These are phyloP conservation scores for Trichoderma virens DNA, from an alignment of 495 filamentous ascomycete species.

Conservation along the genomic window DNA sequence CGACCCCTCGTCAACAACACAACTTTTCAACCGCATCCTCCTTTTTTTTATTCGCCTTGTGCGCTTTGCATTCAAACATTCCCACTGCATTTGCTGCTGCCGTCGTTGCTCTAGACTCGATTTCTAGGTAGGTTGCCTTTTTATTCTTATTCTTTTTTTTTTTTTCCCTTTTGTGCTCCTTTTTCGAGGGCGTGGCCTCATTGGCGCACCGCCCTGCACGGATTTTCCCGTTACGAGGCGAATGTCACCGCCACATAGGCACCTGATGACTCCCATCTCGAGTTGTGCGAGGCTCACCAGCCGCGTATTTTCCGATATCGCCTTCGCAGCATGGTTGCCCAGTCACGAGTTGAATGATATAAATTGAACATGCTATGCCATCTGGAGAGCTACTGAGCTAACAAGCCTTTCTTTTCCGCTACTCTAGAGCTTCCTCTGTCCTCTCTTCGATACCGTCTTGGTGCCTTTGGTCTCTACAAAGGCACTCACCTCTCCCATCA, in stretches of 20 bases:
- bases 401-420: neutral
- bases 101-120: neutral
- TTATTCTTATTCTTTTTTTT: neutral
- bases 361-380: too few relatives aligned
- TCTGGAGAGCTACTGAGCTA: neutral
- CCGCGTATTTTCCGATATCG: neutral
- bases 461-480: constrained; percentile 68
- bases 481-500: constrained; percentile 49
- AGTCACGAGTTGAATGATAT: too few relatives aligned
- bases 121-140: constrained; percentile 6
- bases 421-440: constrained; percentile 4
- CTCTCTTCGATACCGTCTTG: constrained; percentile 12
- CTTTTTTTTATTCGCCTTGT: neutral
- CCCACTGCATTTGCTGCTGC: neutral
- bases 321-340: too few relatives aligned
- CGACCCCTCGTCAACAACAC: neutral
- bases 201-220: neutral
- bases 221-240: neutral
- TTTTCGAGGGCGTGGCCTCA: neutral
- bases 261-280: neutral
- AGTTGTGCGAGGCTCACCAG: neutral
- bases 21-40: neutral
- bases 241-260: neutral
- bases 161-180: neutral
- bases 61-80: neutral